Evolutionary conservation across 345 rosid genomes (phyloP), one percentile per base, ranked within the genome.

Genomic region (Cardamine resedifolia): DNA sequence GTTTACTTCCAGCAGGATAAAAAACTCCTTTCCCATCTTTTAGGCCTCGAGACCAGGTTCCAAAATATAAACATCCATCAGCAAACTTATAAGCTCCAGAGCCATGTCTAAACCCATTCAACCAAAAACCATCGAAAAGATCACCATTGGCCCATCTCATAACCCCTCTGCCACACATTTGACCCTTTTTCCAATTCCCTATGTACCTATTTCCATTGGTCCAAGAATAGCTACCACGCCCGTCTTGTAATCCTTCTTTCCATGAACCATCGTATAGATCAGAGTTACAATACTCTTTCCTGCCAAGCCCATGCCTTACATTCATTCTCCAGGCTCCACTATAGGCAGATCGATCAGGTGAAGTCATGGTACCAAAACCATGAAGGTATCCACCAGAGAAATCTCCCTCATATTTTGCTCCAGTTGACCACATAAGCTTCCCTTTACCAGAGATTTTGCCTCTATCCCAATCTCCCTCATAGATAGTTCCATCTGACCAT

Each of bases 11-110:
- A 58, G 87, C 83, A 47, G 96, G 97, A 69, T 83, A 87, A 67
- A 85, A 94, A 48, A 83, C 82, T 70, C 97, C 98, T 77, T 94
- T 94, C 47, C 98, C 98, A 38, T 94, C 98, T 80, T 88, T 94
- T 16, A 87, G 66, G 59, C 88, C 96, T 65, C 66, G 74, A 28
- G 85, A 83, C 98, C 98, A 94, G 9, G 74, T 83, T 58, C 98
- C 98, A 68, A 83, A 87, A 75, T 90, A 94, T 64, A 83, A 87
- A 52, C 91, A 87, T 26, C 96, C 97, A 84, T 94, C 92, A 16
- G 79, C 77, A 81, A 75, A 94, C 69, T 81, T 86, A 77, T 94
- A 90, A 68, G 88, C 79, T 12, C 98, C 98, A 39, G 88, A 87
- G 43, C 97, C 97, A 59, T 94, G 85, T 64, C 87, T 85, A 23